Conservation (phyloP, 148 eudicot genomes). For the Salicornia ramosissima region DNA sequence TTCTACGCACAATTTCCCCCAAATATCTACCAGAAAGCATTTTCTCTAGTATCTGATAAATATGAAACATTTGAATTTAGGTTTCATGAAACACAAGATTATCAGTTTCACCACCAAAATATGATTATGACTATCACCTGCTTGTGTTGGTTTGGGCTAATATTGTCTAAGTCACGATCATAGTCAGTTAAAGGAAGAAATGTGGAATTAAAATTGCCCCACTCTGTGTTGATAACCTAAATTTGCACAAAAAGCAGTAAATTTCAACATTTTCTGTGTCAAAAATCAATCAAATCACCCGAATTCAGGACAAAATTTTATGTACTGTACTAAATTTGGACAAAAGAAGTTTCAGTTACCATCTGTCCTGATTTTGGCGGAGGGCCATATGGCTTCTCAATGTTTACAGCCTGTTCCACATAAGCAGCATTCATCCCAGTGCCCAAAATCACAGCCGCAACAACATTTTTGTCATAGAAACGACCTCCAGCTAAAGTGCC, state of each 20-base stretch:
- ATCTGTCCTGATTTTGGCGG: conserved; percentile 45
- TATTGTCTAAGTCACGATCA: conserved; percentile 50
- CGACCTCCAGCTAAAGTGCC: conserved; percentile 79
- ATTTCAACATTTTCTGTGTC: not conserved
- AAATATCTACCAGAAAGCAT: conserved; percentile 83
- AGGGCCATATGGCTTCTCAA: conserved; percentile 33
- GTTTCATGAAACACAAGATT: not conserved
- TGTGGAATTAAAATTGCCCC: conserved; percentile 67
- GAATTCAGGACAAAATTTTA: not conserved
- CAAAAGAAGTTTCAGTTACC: conserved; percentile 29
- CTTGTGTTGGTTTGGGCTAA: conserved; percentile 59
- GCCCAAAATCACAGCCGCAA: conserved; percentile 74
- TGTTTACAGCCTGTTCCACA: conserved; percentile 42
- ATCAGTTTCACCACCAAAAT: not conserved
- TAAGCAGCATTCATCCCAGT: conserved; percentile 73
- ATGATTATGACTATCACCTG: conserved; percentile 41
- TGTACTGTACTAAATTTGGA: not conserved
- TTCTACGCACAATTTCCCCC: conserved; percentile 80
- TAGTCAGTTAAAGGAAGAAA: conserved; percentile 71
- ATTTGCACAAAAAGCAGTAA: not conserved
- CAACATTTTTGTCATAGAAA: conserved; percentile 52
- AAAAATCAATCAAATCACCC: not conserved
- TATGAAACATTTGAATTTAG: not conserved
- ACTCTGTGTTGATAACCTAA: conserved; percentile 86
- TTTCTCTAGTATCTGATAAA: conserved; percentile 68